Base-by-base conservation (phyloP, 345 rosid species). In the Geranium rotundifolium region DNA sequence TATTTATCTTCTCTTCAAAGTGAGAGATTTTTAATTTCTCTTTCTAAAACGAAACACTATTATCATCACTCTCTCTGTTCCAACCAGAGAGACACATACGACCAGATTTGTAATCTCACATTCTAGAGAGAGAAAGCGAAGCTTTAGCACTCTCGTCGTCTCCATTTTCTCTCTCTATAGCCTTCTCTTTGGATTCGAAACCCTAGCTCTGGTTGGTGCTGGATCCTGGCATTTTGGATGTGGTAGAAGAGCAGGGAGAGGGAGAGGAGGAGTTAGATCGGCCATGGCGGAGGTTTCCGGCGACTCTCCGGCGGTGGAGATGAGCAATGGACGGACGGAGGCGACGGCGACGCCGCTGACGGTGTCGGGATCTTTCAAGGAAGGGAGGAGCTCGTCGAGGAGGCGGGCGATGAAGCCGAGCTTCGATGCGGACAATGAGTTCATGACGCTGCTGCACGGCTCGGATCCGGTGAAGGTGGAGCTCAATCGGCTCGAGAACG, bases 401-500 rank as follows among this genome's bases (percentile, higher is more conserved):
- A 79, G 97, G 75, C 75, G 95, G 79, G 39, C 86, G 31, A 80
- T 85, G 64, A 83, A 85, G 69, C 88, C 82, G 30, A 90, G 90
- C 85, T 84, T 90, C 57, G 99, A 92, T 69, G 93, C 96, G 6
- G 99, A 89, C 62, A 92, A 87, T 63, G 99, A 92, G 77, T 75
- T 92, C 79, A 85, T 87, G 5, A 84, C 85, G 17, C 58, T 86
- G 74, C 84, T 93, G 67, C 99, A 87, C 74, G 97, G 99, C 62
- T 93, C 99, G 78, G 95, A 93, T 93, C 99, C 96, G 75, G 95
- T 93, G 16, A 93, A 87, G 79, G 73, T 93, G 57, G 99, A 93
- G 86, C 82, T 93, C 58, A 93, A 90, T 78, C 93, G 99, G 63
- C 82, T 90, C 20, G 96, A 93, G 85, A 93, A 90, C 71, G 99